A percentile compares a stretch with the other conserved stretches of the same genome.
These are phyloP conservation scores for Isatis tinctoria DNA, from an alignment of 345 rosid genomes.

Conservation along the genomic window DNA sequence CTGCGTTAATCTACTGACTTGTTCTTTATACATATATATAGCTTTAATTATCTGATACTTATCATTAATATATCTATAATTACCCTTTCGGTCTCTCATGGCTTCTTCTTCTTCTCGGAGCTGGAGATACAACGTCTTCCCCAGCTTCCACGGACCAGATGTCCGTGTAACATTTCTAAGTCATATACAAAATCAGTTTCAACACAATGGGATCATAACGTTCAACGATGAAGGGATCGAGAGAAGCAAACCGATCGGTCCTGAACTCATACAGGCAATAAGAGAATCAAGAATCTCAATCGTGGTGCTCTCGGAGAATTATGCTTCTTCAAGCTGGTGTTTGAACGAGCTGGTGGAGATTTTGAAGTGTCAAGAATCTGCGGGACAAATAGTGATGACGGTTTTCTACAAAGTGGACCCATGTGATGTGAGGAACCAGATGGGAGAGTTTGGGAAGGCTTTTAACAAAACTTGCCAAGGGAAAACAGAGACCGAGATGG, in stretches of 20 bases:
- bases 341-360: neutral
- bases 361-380: neutral
- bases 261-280: neutral
- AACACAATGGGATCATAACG: neutral
- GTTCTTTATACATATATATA: neutral
- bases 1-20: neutral
- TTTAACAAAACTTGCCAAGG: neutral
- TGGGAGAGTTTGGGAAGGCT: neutral
- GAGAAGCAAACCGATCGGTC: neutral
- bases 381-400: neutral
- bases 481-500: neutral
- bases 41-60: neutral
- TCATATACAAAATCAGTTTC: neutral
- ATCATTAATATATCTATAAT: neutral
- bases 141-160: slow-evolving; percentile 1
- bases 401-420: slow-evolving; percentile 5
- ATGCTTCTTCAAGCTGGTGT: slow-evolving; percentile 1
- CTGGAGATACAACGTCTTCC: neutral
- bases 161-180: slow-evolving; percentile 6
- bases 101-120: neutral
- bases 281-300: neutral
- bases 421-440: neutral
- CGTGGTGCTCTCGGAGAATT: neutral
- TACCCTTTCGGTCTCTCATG: neutral
- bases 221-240: neutral